Conservation (phyloP, 345 rosid genomes). For the Excoecaria agallocha region DNA sequence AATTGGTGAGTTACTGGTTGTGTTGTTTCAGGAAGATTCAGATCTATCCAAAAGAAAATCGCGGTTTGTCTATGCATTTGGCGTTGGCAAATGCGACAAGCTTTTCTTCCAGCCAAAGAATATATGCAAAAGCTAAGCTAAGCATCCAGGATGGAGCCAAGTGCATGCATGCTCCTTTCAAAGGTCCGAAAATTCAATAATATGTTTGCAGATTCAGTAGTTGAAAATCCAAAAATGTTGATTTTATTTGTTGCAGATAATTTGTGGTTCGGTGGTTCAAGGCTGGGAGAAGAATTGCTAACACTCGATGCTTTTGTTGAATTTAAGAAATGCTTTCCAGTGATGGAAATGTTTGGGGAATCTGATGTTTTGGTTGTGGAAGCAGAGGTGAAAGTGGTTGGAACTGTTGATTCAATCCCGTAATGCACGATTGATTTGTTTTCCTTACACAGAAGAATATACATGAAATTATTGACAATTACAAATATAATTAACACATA, state of each 20-base stretch:
- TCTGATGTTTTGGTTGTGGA: neutral
- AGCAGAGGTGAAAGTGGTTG: neutral
- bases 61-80: neutral
- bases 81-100: neutral
- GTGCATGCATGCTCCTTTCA: neutral
- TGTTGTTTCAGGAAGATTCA: conserved; percentile 17
- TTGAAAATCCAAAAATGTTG: neutral
- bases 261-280: neutral
- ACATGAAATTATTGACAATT: conserved; percentile 1
- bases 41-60: conserved; percentile 7
- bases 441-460: too few relatives aligned
- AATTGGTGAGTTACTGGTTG: neutral
- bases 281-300: neutral
- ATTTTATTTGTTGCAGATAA: neutral
- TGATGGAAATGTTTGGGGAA: neutral
- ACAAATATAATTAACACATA: conserved; percentile 3
- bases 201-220: neutral
- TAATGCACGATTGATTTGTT: neutral
- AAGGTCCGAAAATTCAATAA: neutral
- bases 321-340: neutral
- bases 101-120: neutral
- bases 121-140: neutral
- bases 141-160: neutral
- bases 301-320: neutral
- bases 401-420: neutral